Evolutionary conservation across 306 rosid genomes (phyloP), one percentile per base, ranked within the genome.

Genomic region (Trifolium pratense): DNA sequence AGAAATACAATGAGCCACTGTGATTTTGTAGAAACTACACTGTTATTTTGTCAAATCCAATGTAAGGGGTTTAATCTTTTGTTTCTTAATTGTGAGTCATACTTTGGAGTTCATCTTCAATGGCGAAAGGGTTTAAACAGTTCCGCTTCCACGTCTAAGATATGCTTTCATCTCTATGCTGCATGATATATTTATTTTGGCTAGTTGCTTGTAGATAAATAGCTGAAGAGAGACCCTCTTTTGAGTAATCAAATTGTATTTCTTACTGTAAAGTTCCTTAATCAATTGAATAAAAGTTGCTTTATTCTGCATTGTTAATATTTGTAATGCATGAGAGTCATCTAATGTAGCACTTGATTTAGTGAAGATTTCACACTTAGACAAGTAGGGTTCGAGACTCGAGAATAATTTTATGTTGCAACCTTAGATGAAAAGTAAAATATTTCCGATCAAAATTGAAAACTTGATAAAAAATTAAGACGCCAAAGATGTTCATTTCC

Each of bases 141-240:
- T 18, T 64, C 34, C 18, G 49, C 10, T 37, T 46, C 43, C 76
- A 42, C 62, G 21, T 69, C 15, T 37, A 65, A 59, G 81, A 49
- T 25, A 36, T 7, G 63, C 60, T 80, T 76, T 71, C 52, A 56
- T 11, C 15, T 63, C 9, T 40, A 5, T 58, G 67, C 45, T 75
- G 21, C 71, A 79, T 79, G 62, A 32, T 82, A 74, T 80, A 75
- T 70, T 39, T 64, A 78, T 80, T 76, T 87, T 55, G 61, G 31
- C 16, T 68, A 64, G 63, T 78, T 66, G 61, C 61, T 70, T 80
- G 91, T 89, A 84, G 74, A 67, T 83, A 86, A 86, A 36, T 79
- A 75, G 86, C 71, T 80, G 87, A 58, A 70, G 78, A 82, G 80
- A 84, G 75, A 75, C 29, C 86, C 73, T 75, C 78, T 65, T 59